A percentile compares a stretch with the other conserved stretches of the same genome.
These are phyloP conservation scores for Lactifluus pinguis DNA, from an alignment of 768 basidiomycete species.

Conservation along the genomic window DNA sequence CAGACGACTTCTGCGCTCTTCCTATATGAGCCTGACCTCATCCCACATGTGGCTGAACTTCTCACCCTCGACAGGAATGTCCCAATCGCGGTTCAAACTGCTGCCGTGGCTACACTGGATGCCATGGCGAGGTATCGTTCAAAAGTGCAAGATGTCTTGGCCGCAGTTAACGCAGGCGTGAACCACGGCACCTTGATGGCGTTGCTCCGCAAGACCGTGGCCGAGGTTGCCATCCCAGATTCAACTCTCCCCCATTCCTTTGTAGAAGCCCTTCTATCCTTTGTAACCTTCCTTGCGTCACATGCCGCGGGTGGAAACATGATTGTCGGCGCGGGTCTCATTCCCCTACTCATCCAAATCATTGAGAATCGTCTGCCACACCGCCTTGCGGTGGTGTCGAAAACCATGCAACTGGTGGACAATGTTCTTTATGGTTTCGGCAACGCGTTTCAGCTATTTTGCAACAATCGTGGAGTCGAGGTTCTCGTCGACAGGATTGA, in stretches of 20 bases:
- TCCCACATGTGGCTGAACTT: constrained; percentile 81
- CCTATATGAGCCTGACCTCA: constrained; percentile 90
- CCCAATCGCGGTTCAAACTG: constrained; percentile 65
- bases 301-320: constrained; percentile 83
- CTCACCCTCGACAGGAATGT: constrained; percentile 72
- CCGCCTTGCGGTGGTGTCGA: constrained; percentile 70
- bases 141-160: constrained; percentile 79
- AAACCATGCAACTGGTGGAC: constrained; percentile 87
- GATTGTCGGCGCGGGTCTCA: constrained; percentile 89
- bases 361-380: constrained; percentile 68
- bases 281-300: constrained; percentile 81
- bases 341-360: constrained; percentile 83
- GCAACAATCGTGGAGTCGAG: constrained; percentile 74
- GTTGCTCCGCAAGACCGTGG: constrained; percentile 71
- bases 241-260: constrained; percentile 64
- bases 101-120: constrained; percentile 85
- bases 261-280: constrained; percentile 75
- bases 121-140: constrained; percentile 77
- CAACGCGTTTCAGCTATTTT: constrained; percentile 83
- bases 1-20: constrained; percentile 77
- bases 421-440: constrained; percentile 84
- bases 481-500: constrained; percentile 80
- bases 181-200: constrained; percentile 94
- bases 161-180: constrained; percentile 88
- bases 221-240: constrained; percentile 57